phyloP scores from a whole-genome alignment of 352 stramenopile genomes.

The Pythium pyrilobum region DNA sequence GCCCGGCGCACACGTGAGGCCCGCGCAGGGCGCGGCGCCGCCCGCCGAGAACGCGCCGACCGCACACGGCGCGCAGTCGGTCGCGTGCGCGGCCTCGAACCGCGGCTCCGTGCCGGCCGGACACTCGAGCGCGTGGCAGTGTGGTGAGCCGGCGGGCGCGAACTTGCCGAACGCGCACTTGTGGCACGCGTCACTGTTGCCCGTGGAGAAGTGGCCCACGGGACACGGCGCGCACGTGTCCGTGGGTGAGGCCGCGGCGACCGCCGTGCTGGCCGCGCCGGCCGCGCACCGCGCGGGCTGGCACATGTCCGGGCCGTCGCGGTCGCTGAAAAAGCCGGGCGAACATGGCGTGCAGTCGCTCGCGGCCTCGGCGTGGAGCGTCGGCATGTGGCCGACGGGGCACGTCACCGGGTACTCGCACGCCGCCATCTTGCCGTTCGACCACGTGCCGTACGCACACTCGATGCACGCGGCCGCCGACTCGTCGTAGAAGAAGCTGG shows the following conservation, averaged over 20 bases:
- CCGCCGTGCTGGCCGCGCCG: slow-evolving; percentile 19
- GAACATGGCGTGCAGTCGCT: slow-evolving; percentile 28
- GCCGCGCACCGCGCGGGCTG: slow-evolving; percentile 25
- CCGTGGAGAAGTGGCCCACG: slow-evolving; percentile 19
- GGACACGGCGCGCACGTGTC: slow-evolving; percentile 21
- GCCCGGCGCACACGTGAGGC: slow-evolving; percentile 24
- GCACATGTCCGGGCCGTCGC: slow-evolving; percentile 34
- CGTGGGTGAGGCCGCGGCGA: slow-evolving; percentile 4
- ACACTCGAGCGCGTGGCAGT: slow-evolving; percentile 28
- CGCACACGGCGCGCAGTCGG: slow-evolving; percentile 32
- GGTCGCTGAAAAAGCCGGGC: slow-evolving; percentile 33
- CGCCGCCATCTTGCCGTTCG: slow-evolving; percentile 32
- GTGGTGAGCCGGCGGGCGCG: slow-evolving; percentile 14
- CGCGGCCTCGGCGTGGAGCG: slow-evolving; percentile 21
- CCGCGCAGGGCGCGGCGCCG: slow-evolving; percentile 17
- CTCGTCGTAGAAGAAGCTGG: slow-evolving; percentile 36
- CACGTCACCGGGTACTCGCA: slow-evolving; percentile 35
- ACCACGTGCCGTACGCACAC: slow-evolving; percentile 41
- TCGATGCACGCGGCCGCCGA: slow-evolving; percentile 20
- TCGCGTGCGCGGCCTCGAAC: slow-evolving; percentile 24
- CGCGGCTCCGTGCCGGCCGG: slow-evolving; percentile 23
- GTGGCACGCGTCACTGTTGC: slow-evolving; percentile 36
- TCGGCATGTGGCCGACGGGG: slow-evolving; percentile 19
- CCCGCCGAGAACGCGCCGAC: slow-evolving; percentile 31
- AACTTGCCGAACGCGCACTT: slow-evolving; percentile 29